Evolutionary conservation across 352 stramenopile genomes (phyloP).

Genomic region (Phytopythium chamaehyphon): DNA sequence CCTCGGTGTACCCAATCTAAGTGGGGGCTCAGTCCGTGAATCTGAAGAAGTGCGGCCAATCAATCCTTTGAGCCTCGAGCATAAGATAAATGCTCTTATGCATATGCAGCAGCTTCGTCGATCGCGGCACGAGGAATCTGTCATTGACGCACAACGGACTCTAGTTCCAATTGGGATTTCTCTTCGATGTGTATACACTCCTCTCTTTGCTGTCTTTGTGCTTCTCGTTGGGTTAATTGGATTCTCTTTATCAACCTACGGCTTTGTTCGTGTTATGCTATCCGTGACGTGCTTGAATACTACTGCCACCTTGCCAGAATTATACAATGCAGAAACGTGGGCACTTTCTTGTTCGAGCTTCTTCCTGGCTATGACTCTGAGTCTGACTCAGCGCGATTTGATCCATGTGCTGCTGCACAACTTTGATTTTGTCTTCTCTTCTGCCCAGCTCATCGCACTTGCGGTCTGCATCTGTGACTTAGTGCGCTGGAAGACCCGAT

Average conservation of each 20-base stretch:
- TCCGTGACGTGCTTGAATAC: neutral
- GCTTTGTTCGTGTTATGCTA: neutral
- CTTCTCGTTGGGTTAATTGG: neutral
- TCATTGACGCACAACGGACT: constrained; percentile 11
- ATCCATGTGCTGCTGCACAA: constrained; percentile 13
- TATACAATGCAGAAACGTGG: neutral
- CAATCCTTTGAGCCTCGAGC: too few species aligned
- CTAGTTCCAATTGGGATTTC: neutral
- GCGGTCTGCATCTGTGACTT: constrained; percentile 26
- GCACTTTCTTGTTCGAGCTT: neutral
- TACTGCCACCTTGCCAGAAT: neutral
- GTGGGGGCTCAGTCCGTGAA: neutral
- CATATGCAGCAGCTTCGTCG: constrained; percentile 11
- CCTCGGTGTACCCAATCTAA: neutral
- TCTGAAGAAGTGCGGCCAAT: neutral
- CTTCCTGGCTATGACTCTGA: constrained; percentile 2
- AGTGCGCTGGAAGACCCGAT: constrained; percentile 24
- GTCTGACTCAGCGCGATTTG: constrained; percentile 13
- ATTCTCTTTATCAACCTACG: neutral
- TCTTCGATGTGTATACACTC: neutral
- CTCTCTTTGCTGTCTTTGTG: neutral
- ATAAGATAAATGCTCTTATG: too few species aligned
- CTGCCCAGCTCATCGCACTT: constrained; percentile 10
- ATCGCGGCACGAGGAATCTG: constrained; percentile 6
- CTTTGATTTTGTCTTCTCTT: constrained; percentile 25